Evolutionary conservation across 139 green algal species (phyloP).

Genomic region (Tetradesmus obliquus): DNA sequence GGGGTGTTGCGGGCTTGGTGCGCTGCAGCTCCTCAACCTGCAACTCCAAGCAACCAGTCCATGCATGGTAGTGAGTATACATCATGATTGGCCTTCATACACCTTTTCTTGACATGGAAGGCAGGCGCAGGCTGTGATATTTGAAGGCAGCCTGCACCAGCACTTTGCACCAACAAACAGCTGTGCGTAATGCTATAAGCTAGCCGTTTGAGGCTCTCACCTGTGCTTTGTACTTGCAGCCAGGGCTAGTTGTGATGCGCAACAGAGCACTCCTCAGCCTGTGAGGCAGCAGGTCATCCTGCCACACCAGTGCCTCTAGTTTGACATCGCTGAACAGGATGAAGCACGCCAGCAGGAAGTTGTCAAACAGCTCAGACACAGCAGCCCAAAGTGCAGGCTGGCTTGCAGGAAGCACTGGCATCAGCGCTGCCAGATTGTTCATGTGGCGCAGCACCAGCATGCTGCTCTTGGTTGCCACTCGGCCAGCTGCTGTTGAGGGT

Average conservation of each 20-base stretch:
- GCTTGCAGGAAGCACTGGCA: constrained; percentile 21
- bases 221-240: constrained; percentile 53
- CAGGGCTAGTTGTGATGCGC: constrained; percentile 52
- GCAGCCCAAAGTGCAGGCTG: constrained; percentile 47
- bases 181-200: background rate
- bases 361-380: constrained; percentile 69
- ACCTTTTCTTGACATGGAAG: background rate
- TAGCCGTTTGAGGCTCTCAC: constrained; percentile 12
- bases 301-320: constrained; percentile 56
- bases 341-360: constrained; percentile 67
- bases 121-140: background rate
- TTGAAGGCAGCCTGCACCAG: background rate
- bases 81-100: too few relatives aligned
- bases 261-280: constrained; percentile 47
- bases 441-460: constrained; percentile 27
- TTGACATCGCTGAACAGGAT: constrained; percentile 61
- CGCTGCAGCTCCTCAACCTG: constrained; percentile 65
- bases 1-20: constrained; percentile 39
- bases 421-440: constrained; percentile 16
- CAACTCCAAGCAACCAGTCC: background rate
- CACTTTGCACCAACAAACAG: background rate
- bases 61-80: background rate
- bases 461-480: constrained; percentile 8
- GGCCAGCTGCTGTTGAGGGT: background rate
- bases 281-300: constrained; percentile 43